phyloP scores from a whole-genome alignment of 148 eudicot genomes.

The Rhododendron henanense region DNA sequence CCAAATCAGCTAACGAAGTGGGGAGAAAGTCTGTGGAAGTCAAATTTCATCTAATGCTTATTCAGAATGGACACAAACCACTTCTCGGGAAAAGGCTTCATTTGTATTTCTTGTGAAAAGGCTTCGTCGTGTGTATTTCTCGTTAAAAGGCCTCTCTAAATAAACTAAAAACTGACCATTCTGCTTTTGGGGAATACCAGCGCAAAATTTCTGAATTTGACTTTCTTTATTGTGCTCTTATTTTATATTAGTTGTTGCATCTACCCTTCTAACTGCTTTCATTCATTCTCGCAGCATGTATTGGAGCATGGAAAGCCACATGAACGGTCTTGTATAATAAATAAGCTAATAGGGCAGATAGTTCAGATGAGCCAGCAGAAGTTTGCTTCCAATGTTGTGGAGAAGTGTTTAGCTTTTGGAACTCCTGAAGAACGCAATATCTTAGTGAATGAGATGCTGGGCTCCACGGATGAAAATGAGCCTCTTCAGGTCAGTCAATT shows the following conservation, averaged over 20 bases:
- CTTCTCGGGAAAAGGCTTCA: background rate
- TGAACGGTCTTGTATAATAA: constrained; percentile 69
- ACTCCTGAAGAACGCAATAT: constrained; percentile 59
- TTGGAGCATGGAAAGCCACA: constrained; percentile 85
- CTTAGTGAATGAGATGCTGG: constrained; percentile 78
- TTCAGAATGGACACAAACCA: background rate
- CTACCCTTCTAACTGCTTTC: background rate
- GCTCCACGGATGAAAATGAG: constrained; percentile 70
- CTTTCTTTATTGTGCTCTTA: background rate
- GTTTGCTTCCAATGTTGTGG: constrained; percentile 87
- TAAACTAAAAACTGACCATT: background rate
- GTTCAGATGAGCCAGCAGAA: constrained; percentile 96
- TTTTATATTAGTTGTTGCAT: background rate
- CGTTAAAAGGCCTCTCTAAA: background rate
- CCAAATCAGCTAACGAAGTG: background rate
- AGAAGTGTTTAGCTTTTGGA: constrained; percentile 81
- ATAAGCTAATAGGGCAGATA: constrained; percentile 66
- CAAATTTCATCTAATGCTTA: background rate
- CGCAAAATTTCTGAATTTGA: background rate
- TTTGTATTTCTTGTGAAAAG: background rate
- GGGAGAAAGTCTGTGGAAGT: background rate
- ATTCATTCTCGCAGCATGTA: constrained; percentile 54
- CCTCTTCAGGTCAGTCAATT: constrained; percentile 68
- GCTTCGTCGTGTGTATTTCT: background rate
- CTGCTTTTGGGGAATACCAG: background rate